These are phyloP conservation scores for Neurospora tetraspora DNA, from an alignment of 495 filamentous ascomycete genomes.

Conservation along the genomic window DNA sequence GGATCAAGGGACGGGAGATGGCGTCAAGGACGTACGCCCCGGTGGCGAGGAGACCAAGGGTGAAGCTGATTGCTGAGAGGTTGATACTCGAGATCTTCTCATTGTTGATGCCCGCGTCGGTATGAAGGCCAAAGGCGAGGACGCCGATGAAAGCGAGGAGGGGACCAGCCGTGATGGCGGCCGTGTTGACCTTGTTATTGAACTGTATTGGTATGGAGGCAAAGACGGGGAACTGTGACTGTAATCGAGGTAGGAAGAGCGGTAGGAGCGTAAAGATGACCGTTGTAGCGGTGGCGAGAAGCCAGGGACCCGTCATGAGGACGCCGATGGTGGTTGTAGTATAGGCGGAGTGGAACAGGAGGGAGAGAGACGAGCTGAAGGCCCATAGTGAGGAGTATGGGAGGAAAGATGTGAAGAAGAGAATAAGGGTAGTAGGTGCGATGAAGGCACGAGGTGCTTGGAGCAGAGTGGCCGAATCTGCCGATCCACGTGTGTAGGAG, in stretches of 20 bases:
- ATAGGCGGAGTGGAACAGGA: slow-evolving; percentile 30
- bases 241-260: not conserved
- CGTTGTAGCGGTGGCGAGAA: slow-evolving; percentile 23
- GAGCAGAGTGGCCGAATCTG: slow-evolving; percentile 19
- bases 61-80: slow-evolving; percentile 28
- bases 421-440: slow-evolving; percentile 34
- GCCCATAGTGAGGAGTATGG: slow-evolving; percentile 34
- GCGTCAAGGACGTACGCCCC: slow-evolving; percentile 24
- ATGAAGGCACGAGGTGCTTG: slow-evolving; percentile 33
- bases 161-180: slow-evolving; percentile 23
- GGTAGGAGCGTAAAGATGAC: slow-evolving; percentile 13
- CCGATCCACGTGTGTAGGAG: slow-evolving; percentile 18
- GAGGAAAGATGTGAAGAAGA: slow-evolving; percentile 32
- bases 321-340: slow-evolving; percentile 22
- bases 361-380: slow-evolving; percentile 30
- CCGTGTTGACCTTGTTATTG: slow-evolving; percentile 17
- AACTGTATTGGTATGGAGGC: slow-evolving; percentile 11
- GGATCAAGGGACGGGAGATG: slow-evolving; percentile 26
- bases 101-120: slow-evolving; percentile 19
- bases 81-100: slow-evolving; percentile 12
- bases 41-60: slow-evolving; percentile 31
- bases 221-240: slow-evolving; percentile 2
- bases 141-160: slow-evolving; percentile 28
- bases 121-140: slow-evolving; percentile 32
- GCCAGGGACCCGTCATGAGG: slow-evolving; percentile 32